Evolutionary conservation across 495 filamentous ascomycete species (phyloP), one percentile per base, ranked within the genome.

Genomic region (Tuber magnatum): DNA sequence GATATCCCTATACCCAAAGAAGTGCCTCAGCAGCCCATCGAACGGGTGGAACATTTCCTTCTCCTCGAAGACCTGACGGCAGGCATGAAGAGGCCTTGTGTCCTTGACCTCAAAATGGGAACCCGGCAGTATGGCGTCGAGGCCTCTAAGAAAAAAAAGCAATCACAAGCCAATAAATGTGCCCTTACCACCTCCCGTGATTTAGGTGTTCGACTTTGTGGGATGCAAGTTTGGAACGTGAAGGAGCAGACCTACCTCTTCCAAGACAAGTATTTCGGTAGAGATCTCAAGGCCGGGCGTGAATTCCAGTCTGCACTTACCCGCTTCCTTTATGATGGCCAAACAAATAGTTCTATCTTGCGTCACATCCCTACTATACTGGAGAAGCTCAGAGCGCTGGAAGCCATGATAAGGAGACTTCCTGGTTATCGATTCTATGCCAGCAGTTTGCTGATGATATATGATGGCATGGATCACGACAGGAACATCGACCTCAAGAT

Each of bases 41-140:
- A 91, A 73, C 88, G 94, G 24, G 92, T 95, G 39, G 92, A 97
- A 82, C 94, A 94, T 80, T 99, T 99, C 83, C 86, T 99, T 12
- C 87, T 99, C 0, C 86, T 99, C n/a, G 95, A 99, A 84, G 95
- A 99, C 82, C 88, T 99, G 42, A 99, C 95, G 3, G 92, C 95
- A 9, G 95, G 95, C 46, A 97, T 99, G 94, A 92, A 92, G 81
- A 91, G 91, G 44, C 95, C 95, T 20, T 98, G 95, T 84, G 95
- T 97, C 61, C 90, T 99, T 80, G 95, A 99, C 83, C 86, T 99
- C 75, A 99, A 99, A 83, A 99, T 99, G 95, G 95, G 95, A 18
- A 99, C 95, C n/a, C 90, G 95, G 5, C 95, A 99, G 83, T 97
- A 97, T 84, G 95, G 95, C 22, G 88, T 97, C n/a, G 94, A 97